Conservation (phyloP, 768 basidiomycete species). For the Collybia mongolica region DNA sequence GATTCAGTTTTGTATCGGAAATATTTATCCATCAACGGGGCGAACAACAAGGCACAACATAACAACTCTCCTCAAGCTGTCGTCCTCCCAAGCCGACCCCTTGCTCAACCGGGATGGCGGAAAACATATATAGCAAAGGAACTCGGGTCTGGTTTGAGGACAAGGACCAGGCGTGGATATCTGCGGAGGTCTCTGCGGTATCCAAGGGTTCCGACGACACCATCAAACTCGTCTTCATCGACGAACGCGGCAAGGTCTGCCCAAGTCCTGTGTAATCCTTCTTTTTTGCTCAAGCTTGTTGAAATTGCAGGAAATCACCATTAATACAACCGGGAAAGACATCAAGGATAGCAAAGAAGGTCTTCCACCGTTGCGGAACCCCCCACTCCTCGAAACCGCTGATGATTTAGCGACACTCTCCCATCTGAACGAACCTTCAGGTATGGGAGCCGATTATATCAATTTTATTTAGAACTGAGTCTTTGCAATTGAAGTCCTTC, state of each 20-base stretch:
- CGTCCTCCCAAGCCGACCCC: conserved; percentile 7
- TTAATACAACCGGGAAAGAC: conserved; percentile 77
- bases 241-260: conserved; percentile 88
- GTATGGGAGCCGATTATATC: conserved; percentile 38
- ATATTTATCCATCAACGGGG: no score
- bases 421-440: conserved; percentile 96
- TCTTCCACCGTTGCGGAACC: conserved; percentile 93
- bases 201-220: conserved; percentile 65
- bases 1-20: no score
- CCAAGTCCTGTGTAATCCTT: conserved; percentile 14
- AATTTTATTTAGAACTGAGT: conserved; percentile 1
- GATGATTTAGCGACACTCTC: conserved; percentile 98
- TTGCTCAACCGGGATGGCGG: conserved; percentile 57
- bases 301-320: conserved; percentile 61
- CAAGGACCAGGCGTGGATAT: conserved; percentile 93
- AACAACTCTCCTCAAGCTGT: conserved; percentile 10
- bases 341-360: conserved; percentile 78
- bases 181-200: conserved; percentile 75
- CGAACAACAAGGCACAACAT: conserved; percentile 11
- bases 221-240: conserved; percentile 82
- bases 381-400: conserved; percentile 92
- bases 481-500: conserved; percentile 60
- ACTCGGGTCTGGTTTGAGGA: conserved; percentile 93
- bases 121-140: conserved; percentile 90
- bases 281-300: neutral